phyloP scores from a whole-genome alignment of 2,329 filamentous ascomycete species.

The Rhynchosporium agropyri region DNA sequence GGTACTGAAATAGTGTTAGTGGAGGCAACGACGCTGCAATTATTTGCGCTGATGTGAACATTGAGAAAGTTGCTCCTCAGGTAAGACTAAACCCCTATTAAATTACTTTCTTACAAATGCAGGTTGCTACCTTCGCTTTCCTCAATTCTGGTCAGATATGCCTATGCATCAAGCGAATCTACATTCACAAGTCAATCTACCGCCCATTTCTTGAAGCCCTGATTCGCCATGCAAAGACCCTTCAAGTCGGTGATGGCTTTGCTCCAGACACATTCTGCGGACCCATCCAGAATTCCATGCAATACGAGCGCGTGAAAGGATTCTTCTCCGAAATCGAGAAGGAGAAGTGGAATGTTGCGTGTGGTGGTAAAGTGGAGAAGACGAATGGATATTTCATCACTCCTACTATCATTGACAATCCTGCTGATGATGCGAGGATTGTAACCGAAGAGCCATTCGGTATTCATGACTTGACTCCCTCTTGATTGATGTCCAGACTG shows the following conservation, averaged over 20 bases:
- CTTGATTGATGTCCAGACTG: background rate
- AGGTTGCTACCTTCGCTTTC: slow-evolving; percentile 51
- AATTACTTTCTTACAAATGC: background rate
- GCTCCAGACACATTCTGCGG: slow-evolving; percentile 49
- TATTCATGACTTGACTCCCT: background rate
- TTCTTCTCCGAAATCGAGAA: slow-evolving; percentile 59
- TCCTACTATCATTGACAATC: slow-evolving; percentile 61
- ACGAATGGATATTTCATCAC: slow-evolving; percentile 58
- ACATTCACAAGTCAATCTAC: slow-evolving; percentile 63
- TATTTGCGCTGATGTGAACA: slow-evolving; percentile 55
- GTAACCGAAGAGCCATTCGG: slow-evolving; percentile 63
- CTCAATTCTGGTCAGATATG: slow-evolving; percentile 59
- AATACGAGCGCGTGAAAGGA: slow-evolving; percentile 61
- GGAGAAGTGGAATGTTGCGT: slow-evolving; percentile 54
- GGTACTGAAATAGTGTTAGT: background rate
- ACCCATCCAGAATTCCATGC: slow-evolving; percentile 66
- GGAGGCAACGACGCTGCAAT: slow-evolving; percentile 58
- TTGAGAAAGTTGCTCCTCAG: slow-evolving; percentile 49
- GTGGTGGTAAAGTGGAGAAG: slow-evolving; percentile 46
- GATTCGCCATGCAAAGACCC: slow-evolving; percentile 49
- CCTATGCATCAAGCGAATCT: slow-evolving; percentile 60
- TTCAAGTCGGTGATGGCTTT: slow-evolving; percentile 46
- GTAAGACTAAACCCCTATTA: background rate
- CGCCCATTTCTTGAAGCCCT: slow-evolving; percentile 54
- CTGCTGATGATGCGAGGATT: slow-evolving; percentile 56